Base-by-base conservation (phyloP, 2,329 filamentous ascomycete genomes). In the Colletotrichum neosansevieriae region DNA sequence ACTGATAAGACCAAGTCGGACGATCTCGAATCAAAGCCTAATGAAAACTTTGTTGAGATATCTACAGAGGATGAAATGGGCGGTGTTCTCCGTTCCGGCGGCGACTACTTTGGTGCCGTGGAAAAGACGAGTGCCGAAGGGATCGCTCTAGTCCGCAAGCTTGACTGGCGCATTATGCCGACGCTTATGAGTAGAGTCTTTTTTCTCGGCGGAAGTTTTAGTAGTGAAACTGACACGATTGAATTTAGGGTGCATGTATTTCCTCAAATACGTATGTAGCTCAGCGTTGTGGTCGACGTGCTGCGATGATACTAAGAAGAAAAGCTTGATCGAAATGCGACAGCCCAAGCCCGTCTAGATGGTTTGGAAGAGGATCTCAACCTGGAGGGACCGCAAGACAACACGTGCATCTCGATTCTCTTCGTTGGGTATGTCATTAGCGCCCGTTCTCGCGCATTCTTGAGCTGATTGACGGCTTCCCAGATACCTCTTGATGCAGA, bases 331-430 rank as follows among this genome's bases (percentile, higher is more conserved):
- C 77, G 83, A 15, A 86, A 86, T 63, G 85, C 88, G 50, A 87
- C 89, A 71, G 86, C 87, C 2, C 84, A 86, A 21, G 87, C 87
- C 3, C 79, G 83, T 19, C 73, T 89, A 36, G 83, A 86, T 63
- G 84, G 84, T 0, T 75, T 89, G 3, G 83, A 87, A 57, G 79
- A 82, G 10, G 84, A 89, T 53, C 75, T 89, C 2, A 76, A 79
- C 3, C 76, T 89, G 53, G 75, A 75, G 1, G 82, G 81, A 38
- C 78, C 77, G 3, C 78, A 88, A 69, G 88, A 88, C 73, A 81
- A 84, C 73, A 83, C 82, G 21, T 79, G 79, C 40, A 79, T 83
- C 40, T 78, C 76, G 7, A 86, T 87, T 29, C 75, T 88, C 19
- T 87, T 87, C 71, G 84, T 86, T 9, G 83, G 86, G 71, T 80